Percentiles rank a stretch among this genome's conserved stretches.
Conservation (phyloP, 257 asterid genomes). For the Fraxinus quadrangulata region DNA sequence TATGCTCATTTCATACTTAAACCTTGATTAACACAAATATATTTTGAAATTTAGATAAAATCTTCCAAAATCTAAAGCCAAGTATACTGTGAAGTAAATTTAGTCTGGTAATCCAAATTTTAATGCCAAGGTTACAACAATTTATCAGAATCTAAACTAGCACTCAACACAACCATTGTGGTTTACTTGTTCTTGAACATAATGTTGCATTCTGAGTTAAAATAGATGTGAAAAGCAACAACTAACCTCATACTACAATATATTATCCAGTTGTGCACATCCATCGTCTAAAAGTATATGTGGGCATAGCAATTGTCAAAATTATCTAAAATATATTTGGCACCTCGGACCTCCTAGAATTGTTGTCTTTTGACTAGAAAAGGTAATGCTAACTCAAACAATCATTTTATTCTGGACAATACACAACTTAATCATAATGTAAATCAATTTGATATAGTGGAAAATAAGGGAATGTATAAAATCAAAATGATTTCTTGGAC, state of each 20-base stretch:
- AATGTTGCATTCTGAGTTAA: too few species aligned
- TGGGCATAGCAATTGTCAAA: not conserved
- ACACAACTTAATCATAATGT: not conserved
- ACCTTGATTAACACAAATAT: not conserved
- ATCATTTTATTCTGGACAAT: not conserved
- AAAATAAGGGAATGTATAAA: conserved; percentile 19
- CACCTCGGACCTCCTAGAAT: not conserved
- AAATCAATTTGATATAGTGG: not conserved
- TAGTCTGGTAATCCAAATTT: not conserved
- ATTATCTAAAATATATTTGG: too few species aligned
- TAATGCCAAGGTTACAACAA: not conserved
- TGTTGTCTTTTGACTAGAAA: not conserved
- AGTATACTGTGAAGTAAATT: not conserved
- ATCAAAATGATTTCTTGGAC: conserved; percentile 35
- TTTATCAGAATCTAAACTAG: not conserved
- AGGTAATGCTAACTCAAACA: not conserved
- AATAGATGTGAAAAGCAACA: not conserved
- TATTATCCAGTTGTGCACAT: not conserved
- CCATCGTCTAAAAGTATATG: too few species aligned
- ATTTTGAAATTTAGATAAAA: not conserved
- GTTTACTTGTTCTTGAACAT: not conserved
- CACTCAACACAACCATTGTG: not conserved
- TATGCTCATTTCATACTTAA: not conserved
- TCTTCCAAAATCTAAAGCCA: not conserved
- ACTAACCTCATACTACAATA: not conserved